Base-by-base conservation (phyloP, 2,329 filamentous ascomycete species). In the Talaromyces sp. region DNA sequence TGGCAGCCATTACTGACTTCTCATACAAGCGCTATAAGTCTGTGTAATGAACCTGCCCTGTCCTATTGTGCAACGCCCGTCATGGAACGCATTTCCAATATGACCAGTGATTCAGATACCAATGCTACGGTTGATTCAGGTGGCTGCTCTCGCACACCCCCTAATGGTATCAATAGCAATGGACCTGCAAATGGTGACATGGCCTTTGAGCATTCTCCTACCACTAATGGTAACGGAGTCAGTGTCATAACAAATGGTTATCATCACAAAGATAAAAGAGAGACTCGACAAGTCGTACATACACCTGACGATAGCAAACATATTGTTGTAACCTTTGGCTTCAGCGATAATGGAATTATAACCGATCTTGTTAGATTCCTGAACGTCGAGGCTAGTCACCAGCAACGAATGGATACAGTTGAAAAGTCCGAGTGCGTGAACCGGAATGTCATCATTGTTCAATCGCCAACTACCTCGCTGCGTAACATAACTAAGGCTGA, bases 1-100 rank as follows among this genome's bases (percentile, higher is more conserved):
- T 70, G 68, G 68, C 60, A 64, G 15, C 55, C 67, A 10, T 64
- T 69, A 11, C 10, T 54, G 25, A 56, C 62, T 13, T 39, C 19
- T 7, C 10, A 32, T 15, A 6, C 55, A 28, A 49, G 61, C n/a
- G 55, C 19, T 5, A 10, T 27, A 10, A 27, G 25, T 6, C 17
- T 27, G 1, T 51, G 44, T 22, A 22, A 51, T 13, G 44, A 51
- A 8, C 17, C 15, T 39, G 10, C n/a, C 15, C n/a, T 15, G 13
- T 51, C 44, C 8, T 2, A 27, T 51, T 6, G 2, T 2, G 1
- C 17, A n/a, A 39, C 17, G 6, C 36, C 36, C 15, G 15, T 39
- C 36, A 39, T 8, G 3, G 15, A n/a, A 4, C n/a, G 3, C 6
- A n/a, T 39, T 8, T 39, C 36, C 6, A 15, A n/a, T n/a, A 39